Evolutionary conservation across 176 grass and related monocot species (phyloP).

Genomic region (Thinopyrum elongatum): DNA sequence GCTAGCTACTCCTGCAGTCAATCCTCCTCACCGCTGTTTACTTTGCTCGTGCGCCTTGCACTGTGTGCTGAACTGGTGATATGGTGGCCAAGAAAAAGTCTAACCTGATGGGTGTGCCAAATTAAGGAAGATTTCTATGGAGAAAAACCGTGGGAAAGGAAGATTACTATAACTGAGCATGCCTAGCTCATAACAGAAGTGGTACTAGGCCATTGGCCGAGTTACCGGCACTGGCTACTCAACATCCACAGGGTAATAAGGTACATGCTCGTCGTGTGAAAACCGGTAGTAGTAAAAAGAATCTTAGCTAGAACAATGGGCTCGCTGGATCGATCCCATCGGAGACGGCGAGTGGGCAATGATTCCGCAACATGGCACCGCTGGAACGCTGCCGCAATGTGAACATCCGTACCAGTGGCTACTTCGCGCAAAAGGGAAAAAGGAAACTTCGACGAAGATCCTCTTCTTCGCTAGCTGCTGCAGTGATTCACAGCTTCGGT

Average conservation of each 20-base stretch:
- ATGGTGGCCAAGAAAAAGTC: too few relatives aligned
- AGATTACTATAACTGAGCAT: not conserved
- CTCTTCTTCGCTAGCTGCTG: too few relatives aligned
- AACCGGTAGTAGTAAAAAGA: not conserved
- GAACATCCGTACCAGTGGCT: not conserved
- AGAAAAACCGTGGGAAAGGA: not conserved
- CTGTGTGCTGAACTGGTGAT: not conserved
- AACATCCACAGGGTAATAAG: not conserved
- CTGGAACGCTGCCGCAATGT: not conserved
- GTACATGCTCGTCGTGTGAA: not conserved
- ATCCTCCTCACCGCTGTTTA: not conserved
- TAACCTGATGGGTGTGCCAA: not conserved
- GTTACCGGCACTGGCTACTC: not conserved
- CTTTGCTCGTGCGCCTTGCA: not conserved
- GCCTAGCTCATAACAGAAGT: not conserved
- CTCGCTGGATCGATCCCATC: not conserved
- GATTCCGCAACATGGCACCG: not conserved
- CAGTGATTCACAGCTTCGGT: not conserved
- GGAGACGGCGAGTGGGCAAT: not conserved
- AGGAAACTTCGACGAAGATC: not conserved
- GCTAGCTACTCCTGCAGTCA: not conserved
- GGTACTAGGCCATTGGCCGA: not conserved
- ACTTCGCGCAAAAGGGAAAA: not conserved
- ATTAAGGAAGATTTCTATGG: slow-evolving; percentile 4
- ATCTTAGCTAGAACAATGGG: not conserved